Evolutionary conservation across 768 basidiomycete genomes (phyloP), one percentile per base, ranked within the genome.

Genomic region (Sarcodon aspratus): DNA sequence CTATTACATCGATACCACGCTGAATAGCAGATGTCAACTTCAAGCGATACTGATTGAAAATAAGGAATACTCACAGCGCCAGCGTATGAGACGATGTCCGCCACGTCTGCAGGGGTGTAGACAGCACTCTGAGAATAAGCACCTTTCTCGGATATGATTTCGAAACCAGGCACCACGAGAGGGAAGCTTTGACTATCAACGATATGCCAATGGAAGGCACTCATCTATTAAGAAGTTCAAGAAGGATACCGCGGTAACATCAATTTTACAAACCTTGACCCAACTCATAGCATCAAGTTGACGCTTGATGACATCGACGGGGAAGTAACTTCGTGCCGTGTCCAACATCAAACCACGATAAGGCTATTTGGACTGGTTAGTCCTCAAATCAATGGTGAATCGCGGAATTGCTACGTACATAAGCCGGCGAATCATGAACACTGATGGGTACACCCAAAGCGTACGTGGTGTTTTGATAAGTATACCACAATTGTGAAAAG

Each of bases 301-400:
- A 1, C 81, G 71, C 57, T 78, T 69, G 59, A 86, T 79, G 57
- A 82, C 82, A 7, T 63, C 42, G 3, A 82, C 77, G 4, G 79
- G 70, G 63, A 80, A 82, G 63, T 69, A 92, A 64, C 89, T 82
- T 21, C 88, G 69, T 1, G 86, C 70, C 0, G 88, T 91, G 59
- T 92, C 89, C 10, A 92, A 71, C 76, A 90, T 77, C 48, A 89
- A 71, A 8, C 83, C 86, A 17, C 89, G 76, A 59, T 81, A 85
- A 0, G 81, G 80, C 81, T 84, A 54, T 6, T 40, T 27, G 17
- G 44, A n/a, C n/a, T n/a, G n/a, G n/a, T n/a, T n/a, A n/a, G n/a
- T n/a, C n/a, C n/a, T n/a, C n/a, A n/a, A n/a, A n/a, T n/a, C n/a
- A n/a, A n/a, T n/a, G n/a, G n/a, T n/a, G n/a, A n/a, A n/a, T n/a